phyloP scores from a whole-genome alignment of 2,329 filamentous ascomycete species.

The Immersiporthe knoxdaviesiana region DNA sequence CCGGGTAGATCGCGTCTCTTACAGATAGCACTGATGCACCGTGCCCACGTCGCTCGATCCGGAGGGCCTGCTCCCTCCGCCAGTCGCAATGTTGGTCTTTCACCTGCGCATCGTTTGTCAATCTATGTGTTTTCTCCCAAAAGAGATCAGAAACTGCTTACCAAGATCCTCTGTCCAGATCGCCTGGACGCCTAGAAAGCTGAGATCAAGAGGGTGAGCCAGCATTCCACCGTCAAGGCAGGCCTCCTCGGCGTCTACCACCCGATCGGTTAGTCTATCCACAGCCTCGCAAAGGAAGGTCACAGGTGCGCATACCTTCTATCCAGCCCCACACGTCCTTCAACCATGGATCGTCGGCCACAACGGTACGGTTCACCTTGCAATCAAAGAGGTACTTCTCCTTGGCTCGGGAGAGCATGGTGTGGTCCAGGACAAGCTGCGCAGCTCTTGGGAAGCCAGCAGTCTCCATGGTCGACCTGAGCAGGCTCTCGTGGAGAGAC shows the following conservation, averaged over 20 bases:
- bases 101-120: conserved; percentile 13
- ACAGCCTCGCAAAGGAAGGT: background rate
- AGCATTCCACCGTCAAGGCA: conserved; percentile 73
- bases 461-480: conserved; percentile 49
- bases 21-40: conserved; percentile 65
- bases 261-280: conserved; percentile 29
- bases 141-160: conserved; percentile 39
- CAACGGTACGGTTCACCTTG: conserved; percentile 65
- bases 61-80: conserved; percentile 49
- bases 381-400: conserved; percentile 69
- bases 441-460: conserved; percentile 54
- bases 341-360: conserved; percentile 74
- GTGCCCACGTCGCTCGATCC: conserved; percentile 60
- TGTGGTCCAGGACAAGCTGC: conserved; percentile 57
- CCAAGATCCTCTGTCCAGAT: conserved; percentile 75
- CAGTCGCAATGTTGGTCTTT: conserved; percentile 41
- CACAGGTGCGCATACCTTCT: conserved; percentile 53
- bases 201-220: conserved; percentile 68
- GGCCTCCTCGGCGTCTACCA: conserved; percentile 62
- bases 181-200: conserved; percentile 73
- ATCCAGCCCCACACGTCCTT: conserved; percentile 80
- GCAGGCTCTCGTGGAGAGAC: conserved; percentile 60
- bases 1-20: conserved; percentile 63
- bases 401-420: conserved; percentile 62
- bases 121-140: background rate